Percentiles rank a stretch among this genome's conserved stretches.
Conservation (phyloP, 2,329 filamentous ascomycete species). For the Fusarium proliferatum region DNA sequence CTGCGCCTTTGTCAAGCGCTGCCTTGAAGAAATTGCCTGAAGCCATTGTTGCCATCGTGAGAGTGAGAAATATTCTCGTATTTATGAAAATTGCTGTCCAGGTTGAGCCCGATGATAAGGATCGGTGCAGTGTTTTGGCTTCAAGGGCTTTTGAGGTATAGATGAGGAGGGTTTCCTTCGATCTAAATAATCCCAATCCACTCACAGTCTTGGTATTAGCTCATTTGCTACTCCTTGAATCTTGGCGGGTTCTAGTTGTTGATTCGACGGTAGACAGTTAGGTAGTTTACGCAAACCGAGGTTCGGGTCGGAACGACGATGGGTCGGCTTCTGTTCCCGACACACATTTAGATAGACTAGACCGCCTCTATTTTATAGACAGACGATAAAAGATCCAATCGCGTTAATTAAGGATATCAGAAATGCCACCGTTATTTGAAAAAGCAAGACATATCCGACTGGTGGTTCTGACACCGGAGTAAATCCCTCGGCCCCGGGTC, state of each 20-base stretch:
- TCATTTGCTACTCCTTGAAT: fast-evolving
- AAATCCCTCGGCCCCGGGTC: neutral
- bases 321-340: neutral
- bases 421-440: neutral
- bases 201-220: fast-evolving
- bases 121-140: fast-evolving
- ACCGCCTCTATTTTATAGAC: neutral
- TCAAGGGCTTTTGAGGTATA: neutral
- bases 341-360: neutral
- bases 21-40: conserved; percentile 6
- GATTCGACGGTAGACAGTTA: neutral
- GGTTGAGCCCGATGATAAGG: too few relatives aligned
- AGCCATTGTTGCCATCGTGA: neutral
- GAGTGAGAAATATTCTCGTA: neutral
- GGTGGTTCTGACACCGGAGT: neutral
- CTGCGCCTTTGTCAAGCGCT: conserved; percentile 1
- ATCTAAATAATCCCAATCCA: neutral
- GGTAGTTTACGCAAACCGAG: neutral
- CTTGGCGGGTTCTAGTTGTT: neutral
- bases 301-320: neutral
- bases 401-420: fast-evolving
- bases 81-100: neutral
- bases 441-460: fast-evolving
- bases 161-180: neutral
- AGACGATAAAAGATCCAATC: fast-evolving